These are phyloP conservation scores for Heterobasidion annosum DNA, from an alignment of 1,284 basidiomycete species.

Conservation along the genomic window DNA sequence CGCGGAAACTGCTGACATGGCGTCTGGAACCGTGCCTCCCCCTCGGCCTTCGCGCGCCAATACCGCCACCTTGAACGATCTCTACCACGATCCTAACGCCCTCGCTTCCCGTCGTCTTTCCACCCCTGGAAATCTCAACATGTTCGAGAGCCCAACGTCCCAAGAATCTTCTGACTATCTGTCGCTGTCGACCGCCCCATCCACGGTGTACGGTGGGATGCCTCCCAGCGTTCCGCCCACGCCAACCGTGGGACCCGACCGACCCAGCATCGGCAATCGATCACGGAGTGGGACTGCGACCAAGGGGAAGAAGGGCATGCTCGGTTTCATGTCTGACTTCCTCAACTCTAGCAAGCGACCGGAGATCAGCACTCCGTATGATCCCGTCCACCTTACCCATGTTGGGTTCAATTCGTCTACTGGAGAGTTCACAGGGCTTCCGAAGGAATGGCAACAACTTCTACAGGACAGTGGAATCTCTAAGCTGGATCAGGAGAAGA, in stretches of 20 bases:
- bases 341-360: slow-evolving; percentile 75
- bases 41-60: slow-evolving; percentile 74
- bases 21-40: slow-evolving; percentile 41
- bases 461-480: slow-evolving; percentile 96
- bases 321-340: slow-evolving; percentile 75
- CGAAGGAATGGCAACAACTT: slow-evolving; percentile 98
- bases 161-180: slow-evolving; percentile 14
- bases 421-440: slow-evolving; percentile 95
- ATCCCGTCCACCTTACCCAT: slow-evolving; percentile 99
- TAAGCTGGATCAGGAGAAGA: slow-evolving; percentile 91
- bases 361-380: slow-evolving; percentile 97
- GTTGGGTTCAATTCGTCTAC: slow-evolving; percentile 99
- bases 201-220: slow-evolving; percentile 24
- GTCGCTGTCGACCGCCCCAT: slow-evolving; percentile 16
- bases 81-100: slow-evolving; percentile 35
- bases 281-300: slow-evolving; percentile 57
- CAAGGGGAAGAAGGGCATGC: slow-evolving; percentile 67
- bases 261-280: slow-evolving; percentile 29
- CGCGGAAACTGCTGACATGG: slow-evolving; percentile 16
- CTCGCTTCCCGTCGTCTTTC: slow-evolving; percentile 44
- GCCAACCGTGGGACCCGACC: slow-evolving; percentile 14
- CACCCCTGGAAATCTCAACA: slow-evolving; percentile 29
- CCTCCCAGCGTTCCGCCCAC: slow-evolving; percentile 18
- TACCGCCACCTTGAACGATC: slow-evolving; percentile 68
- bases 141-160: slow-evolving; percentile 25